Evolutionary conservation across 2,329 filamentous ascomycete genomes (phyloP), one percentile per base, ranked within the genome.

Genomic region (Epichloe bromicola): DNA sequence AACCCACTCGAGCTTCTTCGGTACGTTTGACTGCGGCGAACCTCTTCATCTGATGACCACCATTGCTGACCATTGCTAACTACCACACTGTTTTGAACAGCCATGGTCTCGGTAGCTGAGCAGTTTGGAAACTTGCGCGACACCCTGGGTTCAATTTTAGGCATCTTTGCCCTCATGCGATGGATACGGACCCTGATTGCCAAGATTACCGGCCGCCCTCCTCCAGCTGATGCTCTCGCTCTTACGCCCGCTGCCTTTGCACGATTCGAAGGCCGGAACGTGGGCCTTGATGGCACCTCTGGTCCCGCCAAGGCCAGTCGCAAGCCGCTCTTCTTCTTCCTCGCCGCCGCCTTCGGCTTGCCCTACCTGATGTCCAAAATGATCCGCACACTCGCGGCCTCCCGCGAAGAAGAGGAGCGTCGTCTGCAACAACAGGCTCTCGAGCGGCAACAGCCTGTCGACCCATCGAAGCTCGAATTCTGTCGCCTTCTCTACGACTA

Each of bases 301-400:
- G 75, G 72, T 11, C 74, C 80, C 17, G 72, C 86, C 4, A 83
- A 82, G 60, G 90, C 91, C 17, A 95, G 88, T 63, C 88, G 87
- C 66, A 98, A 97, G 68, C 93, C 93, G 0, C 88, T 98, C 61
- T 78, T 98, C 63, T 91, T 98, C 74, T 98, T 98, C 74, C 74
- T 96, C 54, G 74, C 94, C 42, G 91, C 93, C 17, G 90, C 95
- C 5, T 95, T 98, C 61, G 94, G 93, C 49, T 77, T 98, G 14
- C 93, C 93, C 5, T 98, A 95, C 66, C 76, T 98, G 46, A 96
- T 98, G 90, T 85, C 86, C 69, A 98, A 96, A 71, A 80, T 95
- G 59, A 97, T 98, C 65, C 83, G 82, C 63, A 78, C 87, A 1
- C 76, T 98, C 39, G 88, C 90, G 15, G 80, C 85, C 37, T 85